Evolutionary conservation across 148 eudicot genomes (phyloP), one percentile per base, ranked within the genome.

Genomic region (Suaeda aralocaspica): DNA sequence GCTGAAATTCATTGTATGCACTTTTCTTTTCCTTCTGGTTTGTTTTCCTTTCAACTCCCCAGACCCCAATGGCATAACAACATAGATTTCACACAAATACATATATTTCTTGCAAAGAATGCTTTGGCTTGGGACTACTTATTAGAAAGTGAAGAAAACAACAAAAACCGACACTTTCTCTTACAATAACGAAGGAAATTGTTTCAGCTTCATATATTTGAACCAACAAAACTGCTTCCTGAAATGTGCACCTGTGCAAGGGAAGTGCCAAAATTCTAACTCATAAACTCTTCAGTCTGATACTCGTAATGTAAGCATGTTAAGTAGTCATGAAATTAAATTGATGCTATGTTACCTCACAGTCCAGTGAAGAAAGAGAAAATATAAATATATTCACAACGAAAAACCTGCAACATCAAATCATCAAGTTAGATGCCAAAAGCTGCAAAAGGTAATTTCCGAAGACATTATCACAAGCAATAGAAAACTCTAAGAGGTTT

Each of bases 231-330:
- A 59, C 83, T 70, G 78, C 76, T 82, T 78, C 77, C 83, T 60
- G 62, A 77, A 84, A 88, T 85, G 72, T 88, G 83, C 86, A 83
- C 87, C 89, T 85, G 84, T 34, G 52, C 62, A 75, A 52, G 18
- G 61, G 36, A 59, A 72, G 36, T 21, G 68, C 15, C 36, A 31
- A 67, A 21, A 68, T 49, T 62, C 0, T 42, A 66, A 50, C 25
- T 68, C 33, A 21, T 33, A 30, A 19, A 46, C 2, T 21, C 49
- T 24, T 16, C 31, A 15, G 8, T 25, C 33, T 45, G 21, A 28
- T 34, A 24, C 24, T 8, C 2, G n/a, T 9, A 49, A 28, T 2
- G 55, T 24, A 21, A 28, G 34, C 15, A 2, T 44, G 46, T 58
- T 28, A 9, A 18, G 28, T 22, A 15, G 21, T 22, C n/a, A 53